Percentiles rank a stretch among this genome's conserved stretches.
Evolutionary conservation across 306 rosid species (phyloP).

Genomic region (Dryas octopetala): DNA sequence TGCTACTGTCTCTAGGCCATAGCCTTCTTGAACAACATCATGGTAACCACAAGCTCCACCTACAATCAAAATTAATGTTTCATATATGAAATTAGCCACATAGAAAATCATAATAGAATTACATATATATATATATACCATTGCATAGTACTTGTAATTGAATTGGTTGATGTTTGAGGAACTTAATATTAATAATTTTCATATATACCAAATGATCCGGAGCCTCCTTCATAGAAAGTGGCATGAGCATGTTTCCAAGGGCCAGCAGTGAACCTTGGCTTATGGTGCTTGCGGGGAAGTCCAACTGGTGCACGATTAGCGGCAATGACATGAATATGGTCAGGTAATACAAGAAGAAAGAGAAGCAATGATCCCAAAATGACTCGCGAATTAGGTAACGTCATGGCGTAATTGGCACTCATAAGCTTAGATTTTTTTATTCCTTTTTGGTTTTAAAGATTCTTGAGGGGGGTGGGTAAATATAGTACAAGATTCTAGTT

Average conservation of each 20-base stretch:
- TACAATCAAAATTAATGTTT: constrained; percentile 1
- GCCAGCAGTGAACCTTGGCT: constrained; percentile 33
- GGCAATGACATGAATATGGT: background rate
- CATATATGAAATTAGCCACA: no score
- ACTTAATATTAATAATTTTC: background rate
- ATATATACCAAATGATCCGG: constrained; percentile 51
- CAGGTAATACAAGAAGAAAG: constrained; percentile 2
- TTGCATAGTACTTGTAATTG: no score
- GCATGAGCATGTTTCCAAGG: constrained; percentile 64
- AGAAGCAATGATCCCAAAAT: constrained; percentile 28
- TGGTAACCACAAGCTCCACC: constrained; percentile 87
- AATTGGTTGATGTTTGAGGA: no score
- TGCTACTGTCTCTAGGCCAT: constrained; percentile 65
- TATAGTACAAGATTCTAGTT: constrained; percentile 14
- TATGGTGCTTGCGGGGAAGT: constrained; percentile 11
- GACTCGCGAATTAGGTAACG: constrained; percentile 10
- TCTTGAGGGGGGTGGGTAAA: background rate
- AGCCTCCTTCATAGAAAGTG: constrained; percentile 72
- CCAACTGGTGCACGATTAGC: background rate
- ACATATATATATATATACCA: background rate
- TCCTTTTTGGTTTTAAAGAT: background rate
- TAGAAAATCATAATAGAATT: no score
- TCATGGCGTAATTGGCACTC: background rate
- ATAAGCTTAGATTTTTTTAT: background rate
- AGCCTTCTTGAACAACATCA: constrained; percentile 67